Percentiles rank a stretch among this genome's conserved stretches.
Evolutionary conservation across 495 filamentous ascomycete genomes (phyloP).

Genomic region (Lasiosphaeris hirsuta): DNA sequence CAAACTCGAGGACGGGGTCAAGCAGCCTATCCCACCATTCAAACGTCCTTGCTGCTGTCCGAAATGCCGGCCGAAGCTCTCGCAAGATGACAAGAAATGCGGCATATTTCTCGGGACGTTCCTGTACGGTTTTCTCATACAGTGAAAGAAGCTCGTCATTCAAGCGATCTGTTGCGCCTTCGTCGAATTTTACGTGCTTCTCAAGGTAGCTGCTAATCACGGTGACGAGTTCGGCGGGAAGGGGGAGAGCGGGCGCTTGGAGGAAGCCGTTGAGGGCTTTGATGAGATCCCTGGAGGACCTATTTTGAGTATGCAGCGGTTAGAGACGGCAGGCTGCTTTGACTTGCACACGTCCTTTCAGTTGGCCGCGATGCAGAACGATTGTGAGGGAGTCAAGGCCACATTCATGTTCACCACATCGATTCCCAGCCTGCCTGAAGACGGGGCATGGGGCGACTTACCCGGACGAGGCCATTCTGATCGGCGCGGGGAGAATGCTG

Average conservation of each 20-base stretch:
- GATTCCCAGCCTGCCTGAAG: not conserved
- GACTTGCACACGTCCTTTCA: not conserved
- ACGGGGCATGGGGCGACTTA: constrained; percentile 10
- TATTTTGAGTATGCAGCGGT: constrained; percentile 4
- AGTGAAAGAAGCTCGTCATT: constrained; percentile 64
- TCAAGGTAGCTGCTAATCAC: constrained; percentile 60
- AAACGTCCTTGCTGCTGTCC: constrained; percentile 48
- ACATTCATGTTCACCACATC: not conserved
- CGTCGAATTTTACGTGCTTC: constrained; percentile 55
- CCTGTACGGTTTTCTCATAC: constrained; percentile 54
- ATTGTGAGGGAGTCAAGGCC: not conserved
- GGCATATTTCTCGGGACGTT: constrained; percentile 51
- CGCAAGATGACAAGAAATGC: constrained; percentile 60
- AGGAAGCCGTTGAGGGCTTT: constrained; percentile 56
- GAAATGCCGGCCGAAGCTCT: constrained; percentile 56
- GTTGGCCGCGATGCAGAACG: not conserved
- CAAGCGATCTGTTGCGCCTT: constrained; percentile 56
- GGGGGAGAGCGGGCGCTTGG: constrained; percentile 49
- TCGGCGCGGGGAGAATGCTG: constrained; percentile 8
- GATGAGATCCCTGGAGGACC: constrained; percentile 56
- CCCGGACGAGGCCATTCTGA: constrained; percentile 37
- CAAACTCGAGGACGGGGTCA: constrained; percentile 52
- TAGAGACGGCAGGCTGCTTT: too few relatives aligned
- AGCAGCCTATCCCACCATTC: constrained; percentile 68
- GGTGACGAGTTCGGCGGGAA: constrained; percentile 58